These are phyloP conservation scores for Hagleromyces aurorensis DNA, from an alignment of 805 yeast species.

Conservation along the genomic window DNA sequence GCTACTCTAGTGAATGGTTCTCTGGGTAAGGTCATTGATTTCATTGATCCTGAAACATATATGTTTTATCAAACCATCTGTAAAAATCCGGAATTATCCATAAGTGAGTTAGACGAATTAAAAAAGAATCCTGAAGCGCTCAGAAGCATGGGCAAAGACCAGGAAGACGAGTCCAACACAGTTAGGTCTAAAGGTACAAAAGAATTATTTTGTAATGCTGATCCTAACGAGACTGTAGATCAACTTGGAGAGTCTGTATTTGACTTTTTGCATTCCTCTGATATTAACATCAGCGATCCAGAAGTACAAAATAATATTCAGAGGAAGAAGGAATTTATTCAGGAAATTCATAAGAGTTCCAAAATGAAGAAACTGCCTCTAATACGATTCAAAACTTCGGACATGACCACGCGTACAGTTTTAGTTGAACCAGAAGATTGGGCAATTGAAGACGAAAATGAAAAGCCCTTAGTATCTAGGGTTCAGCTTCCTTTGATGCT, in stretches of 20 bases:
- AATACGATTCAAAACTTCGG: conserved; percentile 66
- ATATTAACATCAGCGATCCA: conserved; percentile 19
- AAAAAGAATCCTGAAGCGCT: conserved; percentile 12
- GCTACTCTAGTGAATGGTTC: conserved; percentile 71
- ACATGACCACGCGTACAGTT: conserved; percentile 66
- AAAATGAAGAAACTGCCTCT: conserved; percentile 51
- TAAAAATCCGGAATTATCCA: conserved; percentile 12
- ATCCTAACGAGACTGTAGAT: conserved; percentile 7
- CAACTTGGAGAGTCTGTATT: conserved; percentile 41
- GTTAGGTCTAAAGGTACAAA: conserved; percentile 19
- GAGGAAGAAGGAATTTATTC: conserved; percentile 41
- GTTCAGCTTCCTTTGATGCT: conserved; percentile 77
- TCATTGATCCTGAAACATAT: conserved; percentile 45
- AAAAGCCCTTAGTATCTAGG: conserved; percentile 59
- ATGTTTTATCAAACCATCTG: conserved; percentile 30
- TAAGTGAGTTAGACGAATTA: conserved; percentile 15
- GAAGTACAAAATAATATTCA: conserved; percentile 31
- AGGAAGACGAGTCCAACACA: conserved; percentile 9
- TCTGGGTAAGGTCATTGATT: conserved; percentile 58
- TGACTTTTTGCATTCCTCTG: conserved; percentile 39
- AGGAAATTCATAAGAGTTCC: conserved; percentile 38
- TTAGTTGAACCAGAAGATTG: conserved; percentile 78
- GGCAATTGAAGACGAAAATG: conserved; percentile 68
- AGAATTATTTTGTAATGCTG: conserved; percentile 17
- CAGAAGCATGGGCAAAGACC: conserved; percentile 16